Evolutionary conservation across 2,329 filamentous ascomycete species (phyloP).

Genomic region (Lasiodiplodia citricola): DNA sequence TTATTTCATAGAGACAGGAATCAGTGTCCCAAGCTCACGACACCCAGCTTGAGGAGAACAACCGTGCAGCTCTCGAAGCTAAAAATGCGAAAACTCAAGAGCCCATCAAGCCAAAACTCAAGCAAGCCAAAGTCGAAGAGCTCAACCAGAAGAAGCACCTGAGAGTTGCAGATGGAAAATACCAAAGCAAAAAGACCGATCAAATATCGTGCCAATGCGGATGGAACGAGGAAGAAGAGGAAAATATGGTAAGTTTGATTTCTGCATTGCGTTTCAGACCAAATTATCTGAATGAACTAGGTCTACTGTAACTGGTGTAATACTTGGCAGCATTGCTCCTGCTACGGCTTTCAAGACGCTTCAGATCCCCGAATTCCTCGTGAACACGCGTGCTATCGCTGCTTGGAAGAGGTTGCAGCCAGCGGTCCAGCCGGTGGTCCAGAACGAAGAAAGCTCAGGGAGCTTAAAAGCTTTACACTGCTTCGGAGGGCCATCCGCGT

Average conservation of each 20-base stretch:
- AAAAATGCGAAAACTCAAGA: not conserved
- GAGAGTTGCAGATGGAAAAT: not conserved
- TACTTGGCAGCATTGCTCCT: conserved; percentile 53
- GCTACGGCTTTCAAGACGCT: conserved; percentile 50
- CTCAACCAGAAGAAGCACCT: conserved; percentile 25
- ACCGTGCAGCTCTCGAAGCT: not conserved
- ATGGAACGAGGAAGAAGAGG: conserved; percentile 42
- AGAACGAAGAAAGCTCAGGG: not conserved
- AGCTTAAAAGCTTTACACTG: conserved; percentile 31
- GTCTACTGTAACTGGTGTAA: conserved; percentile 52
- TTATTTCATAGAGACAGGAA: not conserved
- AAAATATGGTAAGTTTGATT: conserved; percentile 46
- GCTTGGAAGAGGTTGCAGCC: conserved; percentile 40
- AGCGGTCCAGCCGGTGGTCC: conserved; percentile 33
- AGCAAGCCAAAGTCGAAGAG: conserved; percentile 29
- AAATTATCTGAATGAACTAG: conserved; percentile 35
- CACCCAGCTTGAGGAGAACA: not conserved
- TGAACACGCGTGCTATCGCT: conserved; percentile 53
- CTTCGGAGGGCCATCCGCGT: conserved; percentile 32
- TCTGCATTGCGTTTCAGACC: not conserved
- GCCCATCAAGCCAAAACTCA: conserved; percentile 23
- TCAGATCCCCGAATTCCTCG: not conserved
- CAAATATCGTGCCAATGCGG: conserved; percentile 50
- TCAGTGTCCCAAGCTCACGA: not conserved
- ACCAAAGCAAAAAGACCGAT: conserved; percentile 17